Percentiles rank a stretch among this genome's conserved stretches.
phyloP scores from a whole-genome alignment of 2,329 filamentous ascomycete species.

The Meredithiella fracta region DNA sequence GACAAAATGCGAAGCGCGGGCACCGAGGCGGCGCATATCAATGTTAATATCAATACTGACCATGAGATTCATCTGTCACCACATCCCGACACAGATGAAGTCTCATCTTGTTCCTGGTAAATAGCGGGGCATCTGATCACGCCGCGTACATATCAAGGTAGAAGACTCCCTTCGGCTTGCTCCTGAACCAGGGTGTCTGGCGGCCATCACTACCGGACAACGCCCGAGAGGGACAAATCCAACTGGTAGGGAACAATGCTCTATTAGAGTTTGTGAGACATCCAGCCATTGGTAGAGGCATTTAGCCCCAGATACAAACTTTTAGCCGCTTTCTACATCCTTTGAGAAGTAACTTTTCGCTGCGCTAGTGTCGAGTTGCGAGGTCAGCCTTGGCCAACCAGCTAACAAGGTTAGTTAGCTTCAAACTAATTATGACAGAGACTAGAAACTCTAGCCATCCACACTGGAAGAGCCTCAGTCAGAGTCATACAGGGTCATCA shows the following conservation, averaged over 20 bases:
- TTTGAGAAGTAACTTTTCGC: background rate
- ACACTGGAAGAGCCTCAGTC: background rate
- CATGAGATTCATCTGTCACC: background rate
- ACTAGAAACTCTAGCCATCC: constrained; percentile 4
- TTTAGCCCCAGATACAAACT: background rate
- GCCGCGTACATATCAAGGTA: background rate
- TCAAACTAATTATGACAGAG: background rate
- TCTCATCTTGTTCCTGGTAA: background rate
- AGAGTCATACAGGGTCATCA: background rate
- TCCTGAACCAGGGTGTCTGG: background rate
- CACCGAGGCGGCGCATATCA: background rate
- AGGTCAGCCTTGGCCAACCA: constrained; percentile 10
- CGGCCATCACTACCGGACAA: background rate
- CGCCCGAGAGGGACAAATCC: background rate
- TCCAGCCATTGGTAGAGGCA: background rate
- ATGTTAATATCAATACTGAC: background rate
- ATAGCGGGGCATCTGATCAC: background rate
- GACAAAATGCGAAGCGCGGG: background rate
- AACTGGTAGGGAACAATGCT: background rate
- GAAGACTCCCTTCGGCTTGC: background rate
- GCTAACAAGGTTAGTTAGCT: background rate
- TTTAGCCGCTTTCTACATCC: background rate
- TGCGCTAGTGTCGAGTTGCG: constrained; percentile 11
- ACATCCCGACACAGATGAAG: background rate
- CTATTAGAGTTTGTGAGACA: background rate